Percentiles rank a stretch among this genome's conserved stretches.
phyloP scores from a whole-genome alignment of 257 asterid genomes.

The Rehmannia glutinosa region DNA sequence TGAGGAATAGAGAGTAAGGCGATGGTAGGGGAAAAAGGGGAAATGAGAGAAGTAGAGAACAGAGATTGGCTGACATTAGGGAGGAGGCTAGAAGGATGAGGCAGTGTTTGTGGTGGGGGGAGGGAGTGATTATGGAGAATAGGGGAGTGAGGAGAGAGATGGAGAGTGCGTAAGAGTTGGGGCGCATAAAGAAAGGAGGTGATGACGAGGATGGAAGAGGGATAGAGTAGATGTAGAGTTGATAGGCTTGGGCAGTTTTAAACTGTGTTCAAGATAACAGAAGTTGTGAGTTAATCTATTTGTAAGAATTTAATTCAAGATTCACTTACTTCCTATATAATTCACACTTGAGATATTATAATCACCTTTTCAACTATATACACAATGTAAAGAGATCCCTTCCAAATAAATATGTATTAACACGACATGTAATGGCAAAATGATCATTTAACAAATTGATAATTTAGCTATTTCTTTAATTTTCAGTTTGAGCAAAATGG shows the following conservation, averaged over 20 bases:
- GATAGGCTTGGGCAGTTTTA: not conserved
- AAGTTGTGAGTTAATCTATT: not conserved
- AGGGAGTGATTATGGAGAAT: too few species aligned
- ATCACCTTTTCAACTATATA: not conserved
- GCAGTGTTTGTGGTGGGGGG: too few species aligned
- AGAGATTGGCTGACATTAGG: too few species aligned
- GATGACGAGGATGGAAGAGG: not conserved
- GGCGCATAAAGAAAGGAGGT: too few species aligned
- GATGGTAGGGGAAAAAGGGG: not conserved
- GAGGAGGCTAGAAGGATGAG: too few species aligned
- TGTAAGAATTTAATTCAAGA: not conserved
- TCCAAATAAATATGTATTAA: not conserved
- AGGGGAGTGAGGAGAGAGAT: too few species aligned
- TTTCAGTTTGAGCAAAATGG: not conserved
- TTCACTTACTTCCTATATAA: not conserved
- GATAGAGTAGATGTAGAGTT: not conserved
- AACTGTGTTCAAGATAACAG: not conserved
- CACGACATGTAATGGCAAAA: not conserved
- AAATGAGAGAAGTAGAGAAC: not conserved
- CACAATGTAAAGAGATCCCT: not conserved
- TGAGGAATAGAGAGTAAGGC: too few species aligned
- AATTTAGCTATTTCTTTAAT: not conserved
- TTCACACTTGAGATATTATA: not conserved
- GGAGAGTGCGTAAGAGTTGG: too few species aligned
- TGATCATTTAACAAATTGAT: not conserved